Evolutionary conservation across 73 alveolate species (phyloP).

Genomic region (Paramecium bursaria): DNA sequence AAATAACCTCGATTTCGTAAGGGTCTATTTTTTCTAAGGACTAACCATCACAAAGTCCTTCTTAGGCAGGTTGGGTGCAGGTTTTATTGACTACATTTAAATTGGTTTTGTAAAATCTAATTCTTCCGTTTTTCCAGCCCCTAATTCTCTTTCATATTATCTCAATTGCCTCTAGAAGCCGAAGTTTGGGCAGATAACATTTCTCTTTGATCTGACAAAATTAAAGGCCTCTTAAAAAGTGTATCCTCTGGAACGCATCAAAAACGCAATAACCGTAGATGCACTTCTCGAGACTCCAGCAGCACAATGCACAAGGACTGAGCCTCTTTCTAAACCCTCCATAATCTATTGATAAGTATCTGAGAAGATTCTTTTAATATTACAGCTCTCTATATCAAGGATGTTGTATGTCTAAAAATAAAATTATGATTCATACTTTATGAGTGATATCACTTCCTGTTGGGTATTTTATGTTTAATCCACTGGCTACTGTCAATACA

Average conservation of each 20-base stretch:
- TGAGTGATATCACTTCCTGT: conserved; percentile 53
- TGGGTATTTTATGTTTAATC: conserved; percentile 64
- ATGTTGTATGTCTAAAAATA: conserved; percentile 32
- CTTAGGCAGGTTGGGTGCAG: too few relatives aligned
- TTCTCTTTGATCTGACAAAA: conserved; percentile 62
- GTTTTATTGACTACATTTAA: too few relatives aligned
- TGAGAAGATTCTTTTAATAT: conserved; percentile 20
- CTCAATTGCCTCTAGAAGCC: conserved; percentile 72
- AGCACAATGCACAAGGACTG: conserved; percentile 79
- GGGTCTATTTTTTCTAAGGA: too few relatives aligned
- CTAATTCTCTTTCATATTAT: conserved; percentile 62
- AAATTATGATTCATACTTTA: not conserved
- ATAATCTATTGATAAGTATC: not conserved
- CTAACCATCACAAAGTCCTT: too few relatives aligned
- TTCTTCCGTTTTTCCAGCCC: too few relatives aligned
- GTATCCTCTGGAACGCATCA: conserved; percentile 60
- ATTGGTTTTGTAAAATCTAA: too few relatives aligned
- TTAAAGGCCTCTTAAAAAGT: conserved; percentile 69
- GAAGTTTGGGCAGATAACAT: conserved; percentile 71
- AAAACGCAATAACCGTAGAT: conserved; percentile 72
- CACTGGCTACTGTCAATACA: conserved; percentile 67
- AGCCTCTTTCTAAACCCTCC: conserved; percentile 45
- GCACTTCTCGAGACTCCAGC: conserved; percentile 82
- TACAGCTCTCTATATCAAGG: conserved; percentile 32
- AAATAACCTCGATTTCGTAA: too few relatives aligned